These are phyloP conservation scores for Boletus sp. DNA, from an alignment of 768 basidiomycete species.

Conservation along the genomic window DNA sequence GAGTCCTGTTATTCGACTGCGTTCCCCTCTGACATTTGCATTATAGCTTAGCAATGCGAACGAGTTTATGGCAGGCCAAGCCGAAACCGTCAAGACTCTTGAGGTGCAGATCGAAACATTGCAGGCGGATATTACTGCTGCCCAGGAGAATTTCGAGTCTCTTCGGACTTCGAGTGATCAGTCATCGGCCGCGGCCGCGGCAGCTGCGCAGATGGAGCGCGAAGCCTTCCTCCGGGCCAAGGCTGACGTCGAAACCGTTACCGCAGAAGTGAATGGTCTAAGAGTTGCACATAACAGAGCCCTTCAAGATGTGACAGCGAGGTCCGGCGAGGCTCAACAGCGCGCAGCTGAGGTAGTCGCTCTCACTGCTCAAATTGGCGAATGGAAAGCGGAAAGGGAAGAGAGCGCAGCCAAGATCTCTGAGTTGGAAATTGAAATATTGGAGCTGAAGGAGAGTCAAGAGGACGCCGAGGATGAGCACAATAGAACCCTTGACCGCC, in stretches of 20 bases:
- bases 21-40: constrained; percentile 2
- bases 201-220: constrained; percentile 58
- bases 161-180: constrained; percentile 48
- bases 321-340: constrained; percentile 46
- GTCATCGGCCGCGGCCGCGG: constrained; percentile 41
- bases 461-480: constrained; percentile 64
- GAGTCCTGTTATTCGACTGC: constrained; percentile 10
- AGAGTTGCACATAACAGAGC: constrained; percentile 50
- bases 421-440: constrained; percentile 77
- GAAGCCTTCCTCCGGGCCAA: constrained; percentile 65
- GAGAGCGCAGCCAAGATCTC: constrained; percentile 70
- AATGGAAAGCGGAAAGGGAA: constrained; percentile 63
- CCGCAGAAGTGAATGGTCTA: constrained; percentile 50
- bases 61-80: constrained; percentile 39
- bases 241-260: constrained; percentile 55
- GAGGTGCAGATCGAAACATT: constrained; percentile 50
- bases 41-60: constrained; percentile 54
- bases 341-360: constrained; percentile 42
- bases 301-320: constrained; percentile 45
- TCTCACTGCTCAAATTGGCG: constrained; percentile 49
- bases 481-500: constrained; percentile 40
- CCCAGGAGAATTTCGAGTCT: constrained; percentile 52
- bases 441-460: constrained; percentile 71
- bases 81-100: constrained; percentile 46
- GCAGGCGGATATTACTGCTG: constrained; percentile 47